Evolutionary conservation across 345 rosid genomes (phyloP).

Genomic region (Trapa bicornis): DNA sequence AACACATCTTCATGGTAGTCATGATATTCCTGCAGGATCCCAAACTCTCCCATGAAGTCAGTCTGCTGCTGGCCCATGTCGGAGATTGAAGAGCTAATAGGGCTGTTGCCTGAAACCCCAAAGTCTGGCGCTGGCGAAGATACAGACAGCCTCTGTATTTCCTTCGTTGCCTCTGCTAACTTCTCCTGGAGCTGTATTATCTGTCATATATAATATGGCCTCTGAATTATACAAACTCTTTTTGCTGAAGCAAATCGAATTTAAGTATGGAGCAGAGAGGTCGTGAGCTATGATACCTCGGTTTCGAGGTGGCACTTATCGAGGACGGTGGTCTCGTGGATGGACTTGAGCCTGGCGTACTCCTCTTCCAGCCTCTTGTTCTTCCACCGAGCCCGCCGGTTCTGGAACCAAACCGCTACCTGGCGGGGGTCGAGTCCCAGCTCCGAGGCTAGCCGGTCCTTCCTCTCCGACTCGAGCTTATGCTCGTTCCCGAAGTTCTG

Average conservation of each 20-base stretch:
- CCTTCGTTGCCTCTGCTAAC: conserved; percentile 33
- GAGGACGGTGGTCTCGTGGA: conserved; percentile 27
- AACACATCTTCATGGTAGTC: conserved; percentile 18
- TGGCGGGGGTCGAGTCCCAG: conserved; percentile 85
- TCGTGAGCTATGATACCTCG: conserved; percentile 23
- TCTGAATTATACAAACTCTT: too few relatives aligned
- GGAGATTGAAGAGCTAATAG: conserved; percentile 31
- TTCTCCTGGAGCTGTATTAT: conserved; percentile 39
- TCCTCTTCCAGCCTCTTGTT: conserved; percentile 81
- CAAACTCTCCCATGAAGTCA: conserved; percentile 28
- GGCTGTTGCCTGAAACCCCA: conserved; percentile 33
- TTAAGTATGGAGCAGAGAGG: background rate
- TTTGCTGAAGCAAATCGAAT: background rate
- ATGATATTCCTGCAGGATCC: conserved; percentile 10
- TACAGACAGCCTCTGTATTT: conserved; percentile 28
- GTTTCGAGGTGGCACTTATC: conserved; percentile 58
- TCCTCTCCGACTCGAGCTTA: conserved; percentile 73
- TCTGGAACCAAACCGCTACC: conserved; percentile 93
- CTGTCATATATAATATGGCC: conserved; percentile 13
- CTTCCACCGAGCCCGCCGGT: conserved; percentile 81
- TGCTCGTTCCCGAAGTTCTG: conserved; percentile 49
- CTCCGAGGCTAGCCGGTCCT: conserved; percentile 60
- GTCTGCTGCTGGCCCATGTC: conserved; percentile 23
- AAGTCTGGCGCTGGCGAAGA: conserved; percentile 4
- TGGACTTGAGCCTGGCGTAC: conserved; percentile 32